Conservation (phyloP, 2,329 filamentous ascomycete genomes). For the Colletotrichum viniferum region DNA sequence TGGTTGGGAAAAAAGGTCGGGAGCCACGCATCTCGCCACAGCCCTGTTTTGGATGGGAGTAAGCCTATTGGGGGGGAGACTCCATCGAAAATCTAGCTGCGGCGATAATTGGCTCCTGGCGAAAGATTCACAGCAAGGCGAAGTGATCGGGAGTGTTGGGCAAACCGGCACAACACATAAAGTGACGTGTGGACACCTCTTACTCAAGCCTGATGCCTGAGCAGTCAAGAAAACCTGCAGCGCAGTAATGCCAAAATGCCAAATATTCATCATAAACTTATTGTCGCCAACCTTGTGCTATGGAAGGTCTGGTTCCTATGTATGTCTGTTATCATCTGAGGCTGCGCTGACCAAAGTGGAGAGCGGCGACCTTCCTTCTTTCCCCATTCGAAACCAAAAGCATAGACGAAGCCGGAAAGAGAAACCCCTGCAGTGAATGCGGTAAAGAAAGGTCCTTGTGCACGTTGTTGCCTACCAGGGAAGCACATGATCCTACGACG, state of each 20-base stretch:
- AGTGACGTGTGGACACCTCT: neutral
- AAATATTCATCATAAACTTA: neutral
- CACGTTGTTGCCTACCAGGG: neutral
- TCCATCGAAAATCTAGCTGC: neutral
- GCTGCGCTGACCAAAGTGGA: conserved; percentile 2
- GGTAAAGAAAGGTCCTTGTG: neutral
- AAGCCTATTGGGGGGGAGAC: neutral
- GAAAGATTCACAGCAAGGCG: neutral
- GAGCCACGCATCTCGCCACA: neutral
- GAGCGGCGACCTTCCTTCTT: neutral
- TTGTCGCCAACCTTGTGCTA: neutral
- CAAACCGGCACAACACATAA: neutral
- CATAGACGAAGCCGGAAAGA: neutral
- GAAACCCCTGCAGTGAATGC: neutral
- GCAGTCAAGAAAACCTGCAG: neutral
- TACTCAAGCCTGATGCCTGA: neutral
- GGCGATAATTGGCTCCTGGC: neutral
- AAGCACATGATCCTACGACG: neutral
- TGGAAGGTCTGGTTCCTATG: neutral
- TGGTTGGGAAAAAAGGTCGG: neutral
- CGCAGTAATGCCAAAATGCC: neutral
- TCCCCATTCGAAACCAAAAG: neutral
- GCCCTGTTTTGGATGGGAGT: neutral
- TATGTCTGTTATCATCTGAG: neutral
- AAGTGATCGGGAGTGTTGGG: neutral